A percentile compares a stretch with the other conserved stretches of the same genome.
phyloP scores from a whole-genome alignment of 352 stramenopile genomes.

The Phytophthora hybrid region DNA sequence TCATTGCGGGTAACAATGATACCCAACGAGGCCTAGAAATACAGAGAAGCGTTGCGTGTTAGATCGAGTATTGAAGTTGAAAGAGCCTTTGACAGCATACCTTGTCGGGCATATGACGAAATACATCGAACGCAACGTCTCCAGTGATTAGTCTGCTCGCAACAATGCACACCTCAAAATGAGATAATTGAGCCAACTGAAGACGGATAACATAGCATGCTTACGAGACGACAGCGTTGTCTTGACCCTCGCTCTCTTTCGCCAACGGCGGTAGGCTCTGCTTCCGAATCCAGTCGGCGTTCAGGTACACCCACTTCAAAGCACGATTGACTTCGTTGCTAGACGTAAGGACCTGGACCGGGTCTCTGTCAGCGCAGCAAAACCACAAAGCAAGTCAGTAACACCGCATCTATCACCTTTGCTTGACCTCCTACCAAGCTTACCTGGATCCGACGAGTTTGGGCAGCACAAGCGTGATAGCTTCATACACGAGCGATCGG shows the following conservation, averaged over 20 bases:
- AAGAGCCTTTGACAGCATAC: conserved; percentile 30
- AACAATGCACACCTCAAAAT: background rate
- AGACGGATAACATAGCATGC: conserved; percentile 12
- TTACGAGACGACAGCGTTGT: conserved; percentile 50
- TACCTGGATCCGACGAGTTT: conserved; percentile 77
- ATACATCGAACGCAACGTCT: conserved; percentile 84
- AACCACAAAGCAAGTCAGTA: conserved; percentile 14
- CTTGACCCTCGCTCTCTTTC: conserved; percentile 33
- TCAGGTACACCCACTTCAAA: conserved; percentile 90
- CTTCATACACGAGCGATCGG: conserved; percentile 83
- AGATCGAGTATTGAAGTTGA: background rate
- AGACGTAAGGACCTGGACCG: conserved; percentile 71
- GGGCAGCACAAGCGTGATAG: conserved; percentile 76
- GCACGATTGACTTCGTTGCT: conserved; percentile 73
- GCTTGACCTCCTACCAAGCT: background rate
- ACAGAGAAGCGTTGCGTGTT: background rate
- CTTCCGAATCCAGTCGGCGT: conserved; percentile 85
- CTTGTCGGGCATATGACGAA: conserved; percentile 90
- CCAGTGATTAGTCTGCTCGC: conserved; percentile 54
- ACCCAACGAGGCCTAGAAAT: conserved; percentile 51
- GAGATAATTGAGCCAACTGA: background rate
- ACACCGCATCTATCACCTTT: background rate
- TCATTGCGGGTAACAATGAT: conserved; percentile 71
- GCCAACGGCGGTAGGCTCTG: conserved; percentile 62
- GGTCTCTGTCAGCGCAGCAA: conserved; percentile 55